Conservation (phyloP, 78 protist genomes). For the Abeoforma whisleri region DNA sequence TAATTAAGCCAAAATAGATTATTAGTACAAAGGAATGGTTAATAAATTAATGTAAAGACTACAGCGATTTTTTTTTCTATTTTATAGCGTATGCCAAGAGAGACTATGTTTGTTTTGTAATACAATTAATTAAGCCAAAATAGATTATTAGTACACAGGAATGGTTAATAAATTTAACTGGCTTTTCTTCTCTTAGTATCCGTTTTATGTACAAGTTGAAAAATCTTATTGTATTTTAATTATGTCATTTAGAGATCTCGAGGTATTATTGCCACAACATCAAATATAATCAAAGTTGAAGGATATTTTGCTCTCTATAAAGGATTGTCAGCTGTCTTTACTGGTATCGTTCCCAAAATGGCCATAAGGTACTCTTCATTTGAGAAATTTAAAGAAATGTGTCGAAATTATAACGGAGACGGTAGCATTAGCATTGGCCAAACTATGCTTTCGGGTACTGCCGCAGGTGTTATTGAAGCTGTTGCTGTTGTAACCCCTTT, state of each 20-base stretch:
- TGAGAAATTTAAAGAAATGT: conserved; percentile 19
- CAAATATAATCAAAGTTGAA: conserved; percentile 5
- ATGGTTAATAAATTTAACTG: too few relatives aligned
- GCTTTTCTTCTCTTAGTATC: too few relatives aligned
- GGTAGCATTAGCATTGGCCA: conserved; percentile 2
- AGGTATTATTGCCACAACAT: conserved; percentile 23
- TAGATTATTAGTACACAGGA: too few relatives aligned
- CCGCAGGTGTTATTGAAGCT: conserved; percentile 37
- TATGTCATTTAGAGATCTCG: background rate
- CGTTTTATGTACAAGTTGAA: too few relatives aligned
- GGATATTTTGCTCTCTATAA: conserved; percentile 34
- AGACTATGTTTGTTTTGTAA: too few relatives aligned
- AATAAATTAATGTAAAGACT: too few relatives aligned
- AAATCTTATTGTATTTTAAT: too few relatives aligned
- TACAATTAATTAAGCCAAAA: too few relatives aligned
- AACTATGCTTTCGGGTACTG: conserved; percentile 34
- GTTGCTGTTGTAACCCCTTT: conserved; percentile 41
- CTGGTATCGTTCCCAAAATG: conserved; percentile 36
- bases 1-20: too few relatives aligned
- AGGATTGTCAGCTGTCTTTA: conserved; percentile 19
- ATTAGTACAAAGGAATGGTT: too few relatives aligned
- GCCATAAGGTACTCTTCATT: conserved; percentile 38
- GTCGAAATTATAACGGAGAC: background rate
- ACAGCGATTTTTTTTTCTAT: too few relatives aligned
- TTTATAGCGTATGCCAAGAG: too few relatives aligned